These are phyloP conservation scores for Cinchona pubescens DNA, from an alignment of 257 asterid species.

Conservation along the genomic window DNA sequence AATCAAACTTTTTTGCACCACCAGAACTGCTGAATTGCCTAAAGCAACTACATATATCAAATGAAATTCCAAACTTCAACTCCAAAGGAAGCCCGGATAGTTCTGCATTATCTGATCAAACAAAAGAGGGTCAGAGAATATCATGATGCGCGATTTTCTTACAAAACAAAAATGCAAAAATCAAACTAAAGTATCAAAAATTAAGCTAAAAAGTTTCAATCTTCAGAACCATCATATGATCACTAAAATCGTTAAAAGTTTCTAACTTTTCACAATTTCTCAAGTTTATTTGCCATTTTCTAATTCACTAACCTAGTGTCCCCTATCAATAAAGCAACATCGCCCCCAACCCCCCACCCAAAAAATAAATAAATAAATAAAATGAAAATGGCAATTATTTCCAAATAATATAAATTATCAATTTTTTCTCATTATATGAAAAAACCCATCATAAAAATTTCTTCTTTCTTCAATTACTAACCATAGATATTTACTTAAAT, in stretches of 20 bases:
- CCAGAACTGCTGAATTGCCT: conserved; percentile 52
- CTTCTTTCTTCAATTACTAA: neutral
- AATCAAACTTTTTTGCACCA: conserved; percentile 47
- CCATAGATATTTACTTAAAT: neutral
- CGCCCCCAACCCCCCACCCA: too few relatives aligned
- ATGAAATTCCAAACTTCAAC: conserved; percentile 33
- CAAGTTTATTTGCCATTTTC: neutral
- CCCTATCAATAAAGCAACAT: neutral
- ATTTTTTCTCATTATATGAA: neutral
- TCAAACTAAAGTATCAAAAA: neutral
- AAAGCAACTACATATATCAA: conserved; percentile 26
- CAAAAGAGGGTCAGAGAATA: conserved; percentile 13
- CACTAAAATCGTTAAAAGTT: neutral
- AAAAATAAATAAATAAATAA: neutral
- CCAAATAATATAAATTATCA: too few relatives aligned
- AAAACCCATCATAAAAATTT: neutral
- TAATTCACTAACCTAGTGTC: too few relatives aligned
- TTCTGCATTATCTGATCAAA: conserved; percentile 45
- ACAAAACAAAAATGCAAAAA: neutral
- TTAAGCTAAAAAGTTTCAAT: neutral
- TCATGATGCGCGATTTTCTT: neutral
- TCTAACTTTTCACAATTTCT: neutral
- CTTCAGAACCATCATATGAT: neutral
- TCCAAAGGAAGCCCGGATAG: conserved; percentile 32
- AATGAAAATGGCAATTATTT: neutral